Percentiles rank a stretch among this genome's conserved stretches.
Evolutionary conservation across 768 basidiomycete genomes (phyloP).

Genomic region (Hydnum rufescens): DNA sequence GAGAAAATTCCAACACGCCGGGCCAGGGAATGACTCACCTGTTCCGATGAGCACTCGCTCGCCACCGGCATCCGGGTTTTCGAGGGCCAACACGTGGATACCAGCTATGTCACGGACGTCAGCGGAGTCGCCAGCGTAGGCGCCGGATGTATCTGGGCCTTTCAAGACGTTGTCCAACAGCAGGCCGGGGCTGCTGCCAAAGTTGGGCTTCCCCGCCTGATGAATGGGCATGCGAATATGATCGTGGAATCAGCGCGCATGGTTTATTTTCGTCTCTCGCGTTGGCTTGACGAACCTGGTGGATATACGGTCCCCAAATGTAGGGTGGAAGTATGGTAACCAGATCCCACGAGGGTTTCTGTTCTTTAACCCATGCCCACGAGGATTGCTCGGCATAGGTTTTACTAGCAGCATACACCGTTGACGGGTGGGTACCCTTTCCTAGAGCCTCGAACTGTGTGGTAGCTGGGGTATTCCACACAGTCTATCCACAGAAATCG

Average conservation of each 20-base stretch:
- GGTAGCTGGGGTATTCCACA: slow-evolving; percentile 13
- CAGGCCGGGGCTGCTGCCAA: background rate
- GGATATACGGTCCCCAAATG: too few species aligned
- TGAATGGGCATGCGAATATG: too few species aligned
- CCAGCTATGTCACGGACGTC: slow-evolving; percentile 18
- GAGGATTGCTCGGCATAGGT: slow-evolving; percentile 10
- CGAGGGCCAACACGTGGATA: slow-evolving; percentile 13
- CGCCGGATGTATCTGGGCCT: background rate
- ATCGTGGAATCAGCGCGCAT: background rate
- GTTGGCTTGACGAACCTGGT: too few species aligned
- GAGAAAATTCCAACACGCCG: too few species aligned
- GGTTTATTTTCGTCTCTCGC: background rate
- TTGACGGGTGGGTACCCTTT: slow-evolving; percentile 16
- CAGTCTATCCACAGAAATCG: background rate
- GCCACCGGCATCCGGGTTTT: slow-evolving; percentile 10
- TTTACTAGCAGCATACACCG: slow-evolving; percentile 13
- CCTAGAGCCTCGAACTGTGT: background rate
- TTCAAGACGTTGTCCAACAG: background rate
- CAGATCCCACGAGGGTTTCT: slow-evolving; percentile 9
- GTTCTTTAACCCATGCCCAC: slow-evolving; percentile 12
- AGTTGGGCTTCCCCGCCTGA: background rate
- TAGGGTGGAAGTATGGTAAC: slow-evolving; percentile 4
- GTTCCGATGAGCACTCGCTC: too few species aligned
- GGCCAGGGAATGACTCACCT: too few species aligned
- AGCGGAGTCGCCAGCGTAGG: slow-evolving; percentile 5